Evolutionary conservation across 805 yeast species (phyloP).

Genomic region (Teunomyces funiuensis): DNA sequence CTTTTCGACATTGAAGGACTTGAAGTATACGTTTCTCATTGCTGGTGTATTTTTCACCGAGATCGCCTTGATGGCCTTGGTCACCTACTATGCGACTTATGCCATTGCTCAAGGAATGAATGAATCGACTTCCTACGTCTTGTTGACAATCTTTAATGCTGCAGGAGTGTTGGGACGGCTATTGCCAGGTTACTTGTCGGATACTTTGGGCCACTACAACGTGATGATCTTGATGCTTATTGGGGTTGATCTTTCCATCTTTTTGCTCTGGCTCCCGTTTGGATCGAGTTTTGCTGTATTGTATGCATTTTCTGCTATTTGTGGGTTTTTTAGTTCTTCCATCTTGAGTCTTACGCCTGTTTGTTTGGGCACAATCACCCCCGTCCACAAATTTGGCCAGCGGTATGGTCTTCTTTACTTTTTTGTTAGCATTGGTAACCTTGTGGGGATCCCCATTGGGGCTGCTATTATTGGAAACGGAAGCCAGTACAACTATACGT

Average conservation of each 20-base stretch:
- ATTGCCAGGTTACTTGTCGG: conserved; percentile 57
- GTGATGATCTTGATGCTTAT: conserved; percentile 50
- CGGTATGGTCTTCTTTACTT: conserved; percentile 68
- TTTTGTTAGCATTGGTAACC: conserved; percentile 46
- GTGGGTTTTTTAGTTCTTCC: conserved; percentile 62
- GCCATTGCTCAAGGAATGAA: conserved; percentile 50
- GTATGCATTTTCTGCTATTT: conserved; percentile 51
- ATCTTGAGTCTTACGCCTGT: conserved; percentile 66
- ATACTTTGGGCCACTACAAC: conserved; percentile 55
- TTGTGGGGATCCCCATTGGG: conserved; percentile 38
- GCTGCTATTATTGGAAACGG: conserved; percentile 38
- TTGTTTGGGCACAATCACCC: conserved; percentile 66
- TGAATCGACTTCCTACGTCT: conserved; percentile 42
- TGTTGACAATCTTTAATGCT: conserved; percentile 48
- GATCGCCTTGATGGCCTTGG: conserved; percentile 49
- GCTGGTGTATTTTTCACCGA: conserved; percentile 48
- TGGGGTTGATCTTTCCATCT: conserved; percentile 46
- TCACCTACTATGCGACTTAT: conserved; percentile 59
- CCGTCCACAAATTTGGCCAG: conserved; percentile 63
- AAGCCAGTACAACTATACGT: conserved; percentile 23
- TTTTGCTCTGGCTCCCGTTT: conserved; percentile 68
- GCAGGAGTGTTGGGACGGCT: conserved; percentile 53
- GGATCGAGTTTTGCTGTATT: conserved; percentile 45
- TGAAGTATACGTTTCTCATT: conserved; percentile 33
- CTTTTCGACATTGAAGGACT: conserved; percentile 38